Percentiles rank a stretch among this genome's conserved stretches.
Evolutionary conservation across 306 rosid species (phyloP).

Genomic region (Neltuma alba): DNA sequence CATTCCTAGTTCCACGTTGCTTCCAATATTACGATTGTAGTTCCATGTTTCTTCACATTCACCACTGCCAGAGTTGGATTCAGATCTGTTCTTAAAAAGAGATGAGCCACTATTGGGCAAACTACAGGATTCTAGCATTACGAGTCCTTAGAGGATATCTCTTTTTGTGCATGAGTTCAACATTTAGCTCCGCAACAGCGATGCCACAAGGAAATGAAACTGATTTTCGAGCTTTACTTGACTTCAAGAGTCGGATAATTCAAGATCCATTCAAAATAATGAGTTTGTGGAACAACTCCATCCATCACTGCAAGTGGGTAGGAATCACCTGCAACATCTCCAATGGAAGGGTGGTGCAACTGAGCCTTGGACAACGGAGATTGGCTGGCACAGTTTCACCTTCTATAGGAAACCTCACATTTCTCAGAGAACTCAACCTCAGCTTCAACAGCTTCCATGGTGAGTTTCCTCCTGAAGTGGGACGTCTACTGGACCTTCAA

Average conservation of each 20-base stretch:
- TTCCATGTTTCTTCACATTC: too few relatives aligned
- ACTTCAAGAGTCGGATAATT: constrained; percentile 37
- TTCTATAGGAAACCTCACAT: constrained; percentile 52
- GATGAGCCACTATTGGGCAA: constrained; percentile 13
- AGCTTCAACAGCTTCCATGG: constrained; percentile 31
- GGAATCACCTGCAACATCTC: constrained; percentile 45
- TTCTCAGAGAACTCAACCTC: constrained; percentile 31
- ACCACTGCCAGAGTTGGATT: constrained; percentile 5
- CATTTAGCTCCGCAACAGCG: neutral
- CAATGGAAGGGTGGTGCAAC: constrained; percentile 26
- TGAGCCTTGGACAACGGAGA: constrained; percentile 26
- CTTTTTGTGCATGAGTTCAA: constrained; percentile 12
- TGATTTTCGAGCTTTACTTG: constrained; percentile 38
- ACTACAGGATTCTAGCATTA: neutral
- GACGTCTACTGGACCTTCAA: constrained; percentile 22
- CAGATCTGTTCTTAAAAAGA: constrained; percentile 5
- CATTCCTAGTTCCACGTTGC: neutral
- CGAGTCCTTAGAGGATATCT: constrained; percentile 23
- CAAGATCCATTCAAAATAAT: constrained; percentile 42
- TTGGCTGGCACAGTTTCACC: constrained; percentile 41
- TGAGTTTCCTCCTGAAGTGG: constrained; percentile 46
- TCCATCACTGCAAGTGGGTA: constrained; percentile 45
- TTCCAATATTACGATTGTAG: too few relatives aligned
- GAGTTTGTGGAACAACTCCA: constrained; percentile 50
- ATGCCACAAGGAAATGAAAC: constrained; percentile 19